Evolutionary conservation across 805 yeast genomes (phyloP).

Genomic region (Metschnikowia koreensis): DNA sequence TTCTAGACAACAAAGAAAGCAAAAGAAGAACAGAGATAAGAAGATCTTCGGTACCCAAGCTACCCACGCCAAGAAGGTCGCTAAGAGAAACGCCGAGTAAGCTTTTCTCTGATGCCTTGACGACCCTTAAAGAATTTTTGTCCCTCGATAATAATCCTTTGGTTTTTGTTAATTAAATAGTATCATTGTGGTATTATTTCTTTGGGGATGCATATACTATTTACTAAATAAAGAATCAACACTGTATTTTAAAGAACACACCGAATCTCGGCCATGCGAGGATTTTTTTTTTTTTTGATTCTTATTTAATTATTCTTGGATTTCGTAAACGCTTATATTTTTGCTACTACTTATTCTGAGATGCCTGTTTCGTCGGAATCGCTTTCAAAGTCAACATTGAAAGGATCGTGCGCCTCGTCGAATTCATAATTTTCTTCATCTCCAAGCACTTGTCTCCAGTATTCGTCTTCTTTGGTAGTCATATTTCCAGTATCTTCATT

Average conservation of each 20-base stretch:
- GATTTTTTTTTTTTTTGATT: neutral
- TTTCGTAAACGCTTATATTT: too few relatives aligned
- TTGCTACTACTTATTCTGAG: constrained; percentile 13
- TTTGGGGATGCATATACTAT: constrained; percentile 24
- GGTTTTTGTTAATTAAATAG: constrained; percentile 17
- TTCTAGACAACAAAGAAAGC: constrained; percentile 99
- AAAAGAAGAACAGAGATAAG: constrained; percentile 99
- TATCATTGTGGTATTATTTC: constrained; percentile 21
- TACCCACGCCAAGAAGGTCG: constrained; percentile 88
- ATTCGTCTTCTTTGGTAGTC: constrained; percentile 2
- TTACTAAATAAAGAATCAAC: constrained; percentile 23
- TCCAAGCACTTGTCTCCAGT: constrained; percentile 15
- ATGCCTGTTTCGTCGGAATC: constrained; percentile 15
- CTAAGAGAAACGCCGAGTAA: constrained; percentile 87
- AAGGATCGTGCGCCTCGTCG: constrained; percentile 12
- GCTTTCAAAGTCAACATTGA: constrained; percentile 10
- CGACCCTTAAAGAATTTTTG: constrained; percentile 19
- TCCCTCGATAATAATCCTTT: constrained; percentile 18
- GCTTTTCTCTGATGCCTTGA: constrained; percentile 19
- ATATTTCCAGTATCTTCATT: neutral
- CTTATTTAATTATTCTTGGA: neutral
- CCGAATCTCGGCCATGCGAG: neutral
- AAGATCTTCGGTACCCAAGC: constrained; percentile 98
- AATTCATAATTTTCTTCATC: constrained; percentile 9
- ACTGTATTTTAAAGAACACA: constrained; percentile 11